Evolutionary conservation across 2,329 filamentous ascomycete genomes (phyloP).

Genomic region (Stachybotrys echinatus): DNA sequence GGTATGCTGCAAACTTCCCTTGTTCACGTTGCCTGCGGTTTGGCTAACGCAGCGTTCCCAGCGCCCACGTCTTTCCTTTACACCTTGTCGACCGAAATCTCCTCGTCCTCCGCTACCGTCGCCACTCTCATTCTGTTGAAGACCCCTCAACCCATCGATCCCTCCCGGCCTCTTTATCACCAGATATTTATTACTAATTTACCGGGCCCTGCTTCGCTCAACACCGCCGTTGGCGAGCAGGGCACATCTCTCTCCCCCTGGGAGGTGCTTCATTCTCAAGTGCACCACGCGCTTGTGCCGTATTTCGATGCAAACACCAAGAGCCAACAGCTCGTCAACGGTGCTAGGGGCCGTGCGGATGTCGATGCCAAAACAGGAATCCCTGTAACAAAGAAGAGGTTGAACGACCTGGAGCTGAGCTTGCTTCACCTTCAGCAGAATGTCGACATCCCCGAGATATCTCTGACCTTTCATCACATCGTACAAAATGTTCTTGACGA

Average conservation of each 20-base stretch:
- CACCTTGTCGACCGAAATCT: constrained; percentile 75
- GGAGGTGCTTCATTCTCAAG: constrained; percentile 85
- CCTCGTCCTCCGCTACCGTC: constrained; percentile 71
- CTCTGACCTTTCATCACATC: constrained; percentile 79
- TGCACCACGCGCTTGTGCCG: constrained; percentile 86
- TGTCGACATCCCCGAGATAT: constrained; percentile 91
- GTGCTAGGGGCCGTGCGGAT: constrained; percentile 69
- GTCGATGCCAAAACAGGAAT: constrained; percentile 91
- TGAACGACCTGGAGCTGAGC: constrained; percentile 89
- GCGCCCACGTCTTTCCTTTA: constrained; percentile 62
- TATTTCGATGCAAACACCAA: constrained; percentile 98
- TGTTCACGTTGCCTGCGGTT: constrained; percentile 6
- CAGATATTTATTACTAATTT: constrained; percentile 94
- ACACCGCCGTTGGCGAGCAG: constrained; percentile 62
- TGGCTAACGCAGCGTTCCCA: constrained; percentile 14
- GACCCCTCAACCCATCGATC: constrained; percentile 81
- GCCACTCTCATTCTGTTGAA: constrained; percentile 88
- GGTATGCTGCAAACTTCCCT: constrained; percentile 23
- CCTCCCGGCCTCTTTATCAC: constrained; percentile 71
- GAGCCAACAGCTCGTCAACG: constrained; percentile 62
- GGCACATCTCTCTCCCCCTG: constrained; percentile 75
- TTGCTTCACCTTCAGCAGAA: constrained; percentile 93
- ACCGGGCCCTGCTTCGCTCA: constrained; percentile 71
- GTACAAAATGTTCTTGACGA: constrained; percentile 83
- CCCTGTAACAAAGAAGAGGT: constrained; percentile 93